A percentile compares a stretch with the other conserved stretches of the same genome.
These are phyloP conservation scores for Penicillium sp. DNA, from an alignment of 2,329 filamentous ascomycete species.

Conservation along the genomic window DNA sequence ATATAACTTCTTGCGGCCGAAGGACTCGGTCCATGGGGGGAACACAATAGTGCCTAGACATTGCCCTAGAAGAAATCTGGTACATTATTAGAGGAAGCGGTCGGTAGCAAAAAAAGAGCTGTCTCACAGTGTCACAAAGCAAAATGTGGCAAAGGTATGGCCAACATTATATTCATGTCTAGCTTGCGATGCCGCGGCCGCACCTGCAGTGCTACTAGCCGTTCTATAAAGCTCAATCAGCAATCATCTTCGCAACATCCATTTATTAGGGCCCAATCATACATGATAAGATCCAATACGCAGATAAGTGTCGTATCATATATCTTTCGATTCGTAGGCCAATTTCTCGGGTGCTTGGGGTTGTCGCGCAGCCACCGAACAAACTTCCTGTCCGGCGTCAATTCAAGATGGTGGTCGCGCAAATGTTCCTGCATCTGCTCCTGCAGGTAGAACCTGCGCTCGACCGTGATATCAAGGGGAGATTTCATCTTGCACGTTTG, in stretches of 20 bases:
- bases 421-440: slow-evolving; percentile 23
- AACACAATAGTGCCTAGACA: slow-evolving; percentile 34
- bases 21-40: slow-evolving; percentile 39
- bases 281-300: slow-evolving; percentile 36
- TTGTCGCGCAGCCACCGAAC: slow-evolving; percentile 33
- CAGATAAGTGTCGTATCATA: slow-evolving; percentile 31
- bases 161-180: slow-evolving; percentile 26
- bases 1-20: slow-evolving; percentile 40
- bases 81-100: background rate
- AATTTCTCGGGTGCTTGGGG: slow-evolving; percentile 33
- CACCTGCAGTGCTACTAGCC: slow-evolving; percentile 36
- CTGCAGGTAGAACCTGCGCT: slow-evolving; percentile 12
- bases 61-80: slow-evolving; percentile 37
- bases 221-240: slow-evolving; percentile 27
- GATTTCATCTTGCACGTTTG: slow-evolving; percentile 12
- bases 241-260: background rate
- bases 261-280: slow-evolving; percentile 1
- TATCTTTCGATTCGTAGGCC: slow-evolving; percentile 26
- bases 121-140: slow-evolving; percentile 30
- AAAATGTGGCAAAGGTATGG: slow-evolving; percentile 29
- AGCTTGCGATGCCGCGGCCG: slow-evolving; percentile 29
- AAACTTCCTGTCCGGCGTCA: slow-evolving; percentile 30
- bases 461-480: slow-evolving; percentile 4
- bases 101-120: slow-evolving; percentile 1
- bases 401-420: slow-evolving; percentile 25